Base-by-base conservation (phyloP, 352 stramenopile species). In the Phytophthora citrophthora region DNA sequence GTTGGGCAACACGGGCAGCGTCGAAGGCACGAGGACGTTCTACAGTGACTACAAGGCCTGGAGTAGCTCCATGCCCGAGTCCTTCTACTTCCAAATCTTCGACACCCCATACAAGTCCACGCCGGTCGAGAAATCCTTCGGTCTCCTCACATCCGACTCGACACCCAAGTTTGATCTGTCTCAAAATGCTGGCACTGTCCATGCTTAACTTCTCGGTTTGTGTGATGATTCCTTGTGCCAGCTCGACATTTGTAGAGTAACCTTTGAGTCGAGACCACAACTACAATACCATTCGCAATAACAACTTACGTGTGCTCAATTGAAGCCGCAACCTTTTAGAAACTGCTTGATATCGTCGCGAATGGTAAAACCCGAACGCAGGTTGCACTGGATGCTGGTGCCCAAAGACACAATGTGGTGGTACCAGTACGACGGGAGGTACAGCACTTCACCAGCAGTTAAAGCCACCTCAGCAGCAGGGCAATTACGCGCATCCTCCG, bases 361-460 rank as follows among this genome's bases (percentile, higher is more conserved):
- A 34, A 67, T 53, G 4, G 64, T 68, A 34, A 77, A 59, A 0
- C 79, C 77, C n/a, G 81, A 93, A 24, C 95, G 81, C 24, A 94
- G 74, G 71, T 99, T 99, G 79, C 95, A 98, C 71, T 99, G 96
- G 26, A 95, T 95, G 68, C 90, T 98, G 26, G 97, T 92, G 64
- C 97, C 90, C 11, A 98, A 76, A 38, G 90, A 97, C 6, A 98
- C 88, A 67, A 99, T 98, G 66, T 96, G 97, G 72, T 99, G 96
- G 69, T 98, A 98, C 91, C 93, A 99, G 57, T 81, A 90, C 7
- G 93, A 97, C 7, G 96, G 96, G 26, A 99, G 69, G 72, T 98
- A 99, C 24, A 99, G 64, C 8, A 97, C 91, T 74, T 99, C 96
- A 5, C 97, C 97, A 1, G 87, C 78, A 16, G 85, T 86, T 26